Evolutionary conservation across 2,329 filamentous ascomycete species (phyloP), one percentile per base, ranked within the genome.

Genomic region (Monilinia aucupariae): DNA sequence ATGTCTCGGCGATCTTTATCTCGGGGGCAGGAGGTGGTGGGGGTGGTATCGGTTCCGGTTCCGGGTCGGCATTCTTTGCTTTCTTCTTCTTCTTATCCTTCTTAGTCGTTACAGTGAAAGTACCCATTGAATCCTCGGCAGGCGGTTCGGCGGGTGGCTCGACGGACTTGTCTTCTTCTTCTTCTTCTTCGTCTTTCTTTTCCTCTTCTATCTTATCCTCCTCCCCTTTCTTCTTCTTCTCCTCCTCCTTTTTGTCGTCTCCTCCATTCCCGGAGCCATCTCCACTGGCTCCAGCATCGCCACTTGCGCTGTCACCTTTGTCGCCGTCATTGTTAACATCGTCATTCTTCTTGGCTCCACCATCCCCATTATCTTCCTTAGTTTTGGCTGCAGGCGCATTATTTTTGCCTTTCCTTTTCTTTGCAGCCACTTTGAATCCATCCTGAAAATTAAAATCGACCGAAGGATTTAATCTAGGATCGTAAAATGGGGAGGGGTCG

Each of bases 371-470:
- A 22, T 78, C 77, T 59, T 78, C 76, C 34, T 68, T 71, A 15
- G 51, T 54, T 51, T 64, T 68, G 30, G 59, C 64, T 20, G 55
- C 66, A 39, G 64, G 65, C 64, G 71, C 71, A 30, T 32, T 53
- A 73, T 81, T 85, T 73, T 82, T 83, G 67, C 82, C 66, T 45
- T 71, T 72, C 4, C n/a, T 45, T 73, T 81, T 85, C 73, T 82
- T 83, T 67, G 82, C 80, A 45, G 78, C 80, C 70, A 87, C 80
- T 59, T 78, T 77, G 75, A 79, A 84, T 55, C 79, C 81, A 49
- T 82, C 77, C 59, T 80, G 75, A 32, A 79, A 82, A 27, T 77
- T 77, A 64, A 89, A 83, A 70, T 90, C 85, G 58, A 90, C 76
- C 37, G 77, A 74, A 25, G 76, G 71, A 47, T 75, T 72, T 68